Conservation (phyloP, 768 basidiomycete species). For the Boletus sensibilis region DNA sequence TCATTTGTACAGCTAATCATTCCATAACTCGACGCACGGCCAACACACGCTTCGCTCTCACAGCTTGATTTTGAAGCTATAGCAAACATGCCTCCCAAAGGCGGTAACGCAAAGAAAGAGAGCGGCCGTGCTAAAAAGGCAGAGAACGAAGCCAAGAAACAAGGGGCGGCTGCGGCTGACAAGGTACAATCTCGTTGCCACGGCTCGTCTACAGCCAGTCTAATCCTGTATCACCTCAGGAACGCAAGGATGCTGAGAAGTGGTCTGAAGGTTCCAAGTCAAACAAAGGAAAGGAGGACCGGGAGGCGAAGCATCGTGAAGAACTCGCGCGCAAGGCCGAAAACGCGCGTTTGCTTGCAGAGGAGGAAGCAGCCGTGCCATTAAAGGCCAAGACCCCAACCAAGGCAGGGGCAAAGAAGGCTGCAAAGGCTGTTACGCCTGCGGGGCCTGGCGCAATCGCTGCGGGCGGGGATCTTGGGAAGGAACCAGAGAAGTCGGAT, state of each 20-base stretch:
- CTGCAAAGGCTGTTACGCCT: constrained; percentile 50
- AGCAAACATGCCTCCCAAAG: constrained; percentile 75
- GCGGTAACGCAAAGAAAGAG: constrained; percentile 91
- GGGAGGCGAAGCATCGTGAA: constrained; percentile 77
- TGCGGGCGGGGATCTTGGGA: constrained; percentile 56
- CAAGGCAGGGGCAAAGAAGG: constrained; percentile 62
- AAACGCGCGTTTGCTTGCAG: constrained; percentile 80
- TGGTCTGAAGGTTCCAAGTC: constrained; percentile 71
- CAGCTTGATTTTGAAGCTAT: constrained; percentile 3
- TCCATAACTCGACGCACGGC: background rate
- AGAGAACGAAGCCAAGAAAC: constrained; percentile 84
- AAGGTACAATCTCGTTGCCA: constrained; percentile 42
- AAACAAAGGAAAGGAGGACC: constrained; percentile 67
- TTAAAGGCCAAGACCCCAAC: constrained; percentile 62
- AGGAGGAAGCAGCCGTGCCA: constrained; percentile 70
- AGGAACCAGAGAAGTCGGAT: constrained; percentile 24
- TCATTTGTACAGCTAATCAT: constrained; percentile 17
- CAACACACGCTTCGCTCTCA: background rate
- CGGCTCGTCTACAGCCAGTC: background rate
- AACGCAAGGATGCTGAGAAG: constrained; percentile 63
- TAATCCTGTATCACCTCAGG: constrained; percentile 42
- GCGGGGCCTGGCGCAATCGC: constrained; percentile 86
- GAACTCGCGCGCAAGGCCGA: constrained; percentile 86
- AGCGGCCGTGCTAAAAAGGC: constrained; percentile 87
- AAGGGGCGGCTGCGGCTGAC: constrained; percentile 55